These are phyloP conservation scores for Eucalyptus pauciflora DNA, from an alignment of 345 rosid species.

Conservation along the genomic window DNA sequence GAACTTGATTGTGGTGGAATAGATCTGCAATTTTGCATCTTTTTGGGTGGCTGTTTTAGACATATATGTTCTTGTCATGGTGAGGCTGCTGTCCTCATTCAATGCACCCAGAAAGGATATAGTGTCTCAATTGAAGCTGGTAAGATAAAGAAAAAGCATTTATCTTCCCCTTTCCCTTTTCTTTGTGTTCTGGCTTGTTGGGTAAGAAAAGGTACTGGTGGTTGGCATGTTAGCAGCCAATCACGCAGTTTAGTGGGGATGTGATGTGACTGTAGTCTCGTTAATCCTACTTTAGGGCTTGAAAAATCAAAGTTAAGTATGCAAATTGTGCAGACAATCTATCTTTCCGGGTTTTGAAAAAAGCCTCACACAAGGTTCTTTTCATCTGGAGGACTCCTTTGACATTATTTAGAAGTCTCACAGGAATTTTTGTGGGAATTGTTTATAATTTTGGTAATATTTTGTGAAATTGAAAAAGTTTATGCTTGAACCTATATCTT, in stretches of 20 bases:
- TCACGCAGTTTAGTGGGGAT: neutral
- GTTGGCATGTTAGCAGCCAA: neutral
- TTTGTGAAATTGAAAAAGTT: neutral
- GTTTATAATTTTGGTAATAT: neutral
- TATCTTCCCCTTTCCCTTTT: neutral
- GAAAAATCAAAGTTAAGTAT: neutral
- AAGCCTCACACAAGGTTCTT: neutral
- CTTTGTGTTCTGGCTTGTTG: neutral
- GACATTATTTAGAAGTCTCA: neutral
- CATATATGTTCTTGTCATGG: neutral
- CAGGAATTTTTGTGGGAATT: neutral
- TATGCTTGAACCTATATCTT: neutral
- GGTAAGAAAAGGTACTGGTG: neutral
- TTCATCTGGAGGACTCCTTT: neutral
- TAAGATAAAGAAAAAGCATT: neutral
- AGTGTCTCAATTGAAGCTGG: neutral
- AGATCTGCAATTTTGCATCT: neutral
- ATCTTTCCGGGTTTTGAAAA: neutral
- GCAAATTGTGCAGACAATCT: neutral
- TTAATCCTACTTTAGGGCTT: neutral
- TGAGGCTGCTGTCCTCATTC: neutral
- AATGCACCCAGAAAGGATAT: neutral
- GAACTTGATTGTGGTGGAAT: neutral
- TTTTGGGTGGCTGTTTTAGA: neutral
- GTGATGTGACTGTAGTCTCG: neutral